Percentiles rank a stretch among this genome's conserved stretches.
Evolutionary conservation across 1,284 basidiomycete species (phyloP).

Genomic region (Sporisorium graminicola): DNA sequence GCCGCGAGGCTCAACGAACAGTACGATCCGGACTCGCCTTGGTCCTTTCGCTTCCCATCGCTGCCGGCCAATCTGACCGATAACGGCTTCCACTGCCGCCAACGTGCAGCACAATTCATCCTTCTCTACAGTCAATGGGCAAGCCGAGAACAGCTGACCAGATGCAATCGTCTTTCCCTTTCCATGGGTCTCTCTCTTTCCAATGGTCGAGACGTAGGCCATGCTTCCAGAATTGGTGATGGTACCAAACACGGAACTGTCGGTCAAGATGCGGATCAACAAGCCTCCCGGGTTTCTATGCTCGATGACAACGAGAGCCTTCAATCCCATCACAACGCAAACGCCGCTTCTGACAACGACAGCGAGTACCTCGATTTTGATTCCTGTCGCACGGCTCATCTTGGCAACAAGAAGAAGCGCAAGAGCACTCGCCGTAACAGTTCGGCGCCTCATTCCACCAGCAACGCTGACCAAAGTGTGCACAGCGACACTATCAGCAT

Average conservation of each 20-base stretch:
- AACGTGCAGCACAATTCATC: slow-evolving; percentile 46
- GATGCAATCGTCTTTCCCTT: slow-evolving; percentile 21
- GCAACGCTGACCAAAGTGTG: not conserved
- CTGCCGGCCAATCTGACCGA: slow-evolving; percentile 35
- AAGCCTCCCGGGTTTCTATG: not conserved
- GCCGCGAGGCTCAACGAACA: not conserved
- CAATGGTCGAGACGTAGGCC: too few species aligned
- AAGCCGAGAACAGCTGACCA: slow-evolving; percentile 12
- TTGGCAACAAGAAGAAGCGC: slow-evolving; percentile 59
- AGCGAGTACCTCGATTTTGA: slow-evolving; percentile 38
- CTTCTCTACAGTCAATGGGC: slow-evolving; percentile 40
- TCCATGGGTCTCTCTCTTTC: slow-evolving; percentile 1
- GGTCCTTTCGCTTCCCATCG: slow-evolving; percentile 24
- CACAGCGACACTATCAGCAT: not conserved
- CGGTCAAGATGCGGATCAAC: not conserved
- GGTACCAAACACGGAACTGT: not conserved
- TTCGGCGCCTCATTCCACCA: not conserved
- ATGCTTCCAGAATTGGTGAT: not conserved
- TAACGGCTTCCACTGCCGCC: slow-evolving; percentile 41
- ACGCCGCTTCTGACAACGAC: slow-evolving; percentile 31
- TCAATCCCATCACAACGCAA: slow-evolving; percentile 16
- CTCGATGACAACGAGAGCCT: slow-evolving; percentile 22
- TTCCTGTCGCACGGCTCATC: slow-evolving; percentile 37
- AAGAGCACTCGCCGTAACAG: slow-evolving; percentile 48
- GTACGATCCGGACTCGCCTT: not conserved